Base-by-base conservation (phyloP, 78 protist species). In the Polysphondylium violaceum region DNA sequence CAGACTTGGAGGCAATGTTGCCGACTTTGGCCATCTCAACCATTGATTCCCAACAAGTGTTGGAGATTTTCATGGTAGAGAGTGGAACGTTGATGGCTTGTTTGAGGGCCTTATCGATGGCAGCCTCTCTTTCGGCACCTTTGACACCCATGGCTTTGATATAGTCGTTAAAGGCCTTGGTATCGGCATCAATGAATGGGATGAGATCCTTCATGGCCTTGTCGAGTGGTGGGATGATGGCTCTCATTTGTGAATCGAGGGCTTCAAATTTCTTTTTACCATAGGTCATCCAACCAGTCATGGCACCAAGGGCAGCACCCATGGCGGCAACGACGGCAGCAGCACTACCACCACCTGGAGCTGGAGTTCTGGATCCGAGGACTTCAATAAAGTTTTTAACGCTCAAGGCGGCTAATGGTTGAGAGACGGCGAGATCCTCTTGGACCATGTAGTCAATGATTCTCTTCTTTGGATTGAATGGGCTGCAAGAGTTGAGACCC, bases 291-390 rank as follows among this genome's bases (percentile, higher is more conserved):
- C 88, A 83, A 36, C 94, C 94, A 23, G 72, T 63, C 94, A 90
- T 90, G 1, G 86, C 94, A 23, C 94, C 94, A 4, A 90, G 58
- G 38, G 71, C 88, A 35, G 94, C 91, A 73, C 94, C 94, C 64
- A 74, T 35, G 9, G 94, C 58, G 16, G 92, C 94, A 33, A 90
- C 72, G 12, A 69, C 9, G 2, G 94, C 94, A 3, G 88, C 33
- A 2, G 74, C 94, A 53, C 88, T 73, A 35, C 94, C 94, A 74
- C 94, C 94, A 51, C 94, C 94, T 69, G 94, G 94, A 16, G 94
- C 94, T 16, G 85, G 63, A 5, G 77, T 90, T 58, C 94, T 74
- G 33, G 74, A 27, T 4, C 87, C 94, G 14, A 90, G 33, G 0
- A 83, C 3, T n/a, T 81, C 86, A 0, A 85, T 29, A 44, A 90